Conservation (phyloP, 495 filamentous ascomycete species). For the Penicillium cataractarum region DNA sequence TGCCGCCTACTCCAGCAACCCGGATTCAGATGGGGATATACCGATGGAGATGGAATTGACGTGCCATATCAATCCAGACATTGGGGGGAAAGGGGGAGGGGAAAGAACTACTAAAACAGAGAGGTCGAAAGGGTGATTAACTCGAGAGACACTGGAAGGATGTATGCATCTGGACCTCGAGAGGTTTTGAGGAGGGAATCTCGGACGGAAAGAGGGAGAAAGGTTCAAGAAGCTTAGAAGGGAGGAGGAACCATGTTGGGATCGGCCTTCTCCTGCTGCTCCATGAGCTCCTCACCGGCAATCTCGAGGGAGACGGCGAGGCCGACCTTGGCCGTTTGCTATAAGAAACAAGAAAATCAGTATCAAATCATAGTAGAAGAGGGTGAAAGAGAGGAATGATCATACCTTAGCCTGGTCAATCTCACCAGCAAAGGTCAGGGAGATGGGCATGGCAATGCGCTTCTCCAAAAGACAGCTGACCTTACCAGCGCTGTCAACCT, state of each 20-base stretch:
- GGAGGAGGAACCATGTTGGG: constrained; percentile 53
- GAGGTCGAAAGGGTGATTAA: constrained; percentile 37
- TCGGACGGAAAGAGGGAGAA: constrained; percentile 4
- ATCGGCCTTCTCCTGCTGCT: constrained; percentile 76
- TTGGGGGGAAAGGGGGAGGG: constrained; percentile 29
- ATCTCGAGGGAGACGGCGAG: constrained; percentile 93
- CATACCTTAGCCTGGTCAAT: constrained; percentile 95
- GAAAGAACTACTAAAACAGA: constrained; percentile 56
- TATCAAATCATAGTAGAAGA: constrained; percentile 7
- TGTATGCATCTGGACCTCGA: constrained; percentile 10
- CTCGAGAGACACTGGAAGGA: constrained; percentile 17
- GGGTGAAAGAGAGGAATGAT: not conserved
- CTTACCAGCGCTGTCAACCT: constrained; percentile 93
- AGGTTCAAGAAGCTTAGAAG: constrained; percentile 46
- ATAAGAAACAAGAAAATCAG: constrained; percentile 25
- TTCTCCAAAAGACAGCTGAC: constrained; percentile 93
- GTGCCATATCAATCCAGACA: constrained; percentile 40
- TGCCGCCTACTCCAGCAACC: constrained; percentile 42
- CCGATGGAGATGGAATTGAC: constrained; percentile 29
- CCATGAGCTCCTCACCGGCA: constrained; percentile 85
- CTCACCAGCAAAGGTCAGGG: constrained; percentile 92
- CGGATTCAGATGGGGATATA: constrained; percentile 36
- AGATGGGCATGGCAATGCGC: constrained; percentile 85
- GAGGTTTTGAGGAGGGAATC: constrained; percentile 7
- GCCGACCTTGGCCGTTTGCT: constrained; percentile 96